Conservation (phyloP, 495 filamentous ascomycete genomes). For the Hamigera avellanea region DNA sequence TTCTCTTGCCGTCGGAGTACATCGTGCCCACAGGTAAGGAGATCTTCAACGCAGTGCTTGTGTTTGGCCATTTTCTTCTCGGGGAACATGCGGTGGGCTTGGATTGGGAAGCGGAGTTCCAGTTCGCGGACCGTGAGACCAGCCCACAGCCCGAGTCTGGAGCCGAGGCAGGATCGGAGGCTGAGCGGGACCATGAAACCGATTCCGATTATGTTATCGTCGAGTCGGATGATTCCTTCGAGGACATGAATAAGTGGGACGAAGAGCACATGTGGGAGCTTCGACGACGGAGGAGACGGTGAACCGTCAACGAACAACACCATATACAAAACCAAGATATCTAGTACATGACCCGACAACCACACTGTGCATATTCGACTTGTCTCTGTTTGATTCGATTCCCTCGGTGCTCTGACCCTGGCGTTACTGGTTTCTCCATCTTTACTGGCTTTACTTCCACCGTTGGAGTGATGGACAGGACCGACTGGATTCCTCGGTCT, state of each 20-base stretch:
- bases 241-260: neutral
- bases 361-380: too few relatives aligned
- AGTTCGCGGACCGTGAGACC: neutral
- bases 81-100: conserved; percentile 17
- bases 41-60: conserved; percentile 65
- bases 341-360: too few relatives aligned
- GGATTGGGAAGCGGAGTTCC: conserved; percentile 5
- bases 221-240: neutral
- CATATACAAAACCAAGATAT: too few relatives aligned
- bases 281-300: conserved; percentile 1
- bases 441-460: too few relatives aligned
- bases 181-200: neutral
- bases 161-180: too few relatives aligned
- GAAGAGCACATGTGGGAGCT: conserved; percentile 1
- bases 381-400: too few relatives aligned
- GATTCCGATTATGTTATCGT: conserved; percentile 1
- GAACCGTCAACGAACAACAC: too few relatives aligned
- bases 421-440: too few relatives aligned
- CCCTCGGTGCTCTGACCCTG: too few relatives aligned
- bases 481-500: too few relatives aligned
- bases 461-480: too few relatives aligned
- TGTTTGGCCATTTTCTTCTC: conserved; percentile 67
- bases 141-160: too few relatives aligned
- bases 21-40: conserved; percentile 89
- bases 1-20: conserved; percentile 74